phyloP scores from a whole-genome alignment of 2,329 filamentous ascomycete genomes.

The Ceratocystiopsis minuta region DNA sequence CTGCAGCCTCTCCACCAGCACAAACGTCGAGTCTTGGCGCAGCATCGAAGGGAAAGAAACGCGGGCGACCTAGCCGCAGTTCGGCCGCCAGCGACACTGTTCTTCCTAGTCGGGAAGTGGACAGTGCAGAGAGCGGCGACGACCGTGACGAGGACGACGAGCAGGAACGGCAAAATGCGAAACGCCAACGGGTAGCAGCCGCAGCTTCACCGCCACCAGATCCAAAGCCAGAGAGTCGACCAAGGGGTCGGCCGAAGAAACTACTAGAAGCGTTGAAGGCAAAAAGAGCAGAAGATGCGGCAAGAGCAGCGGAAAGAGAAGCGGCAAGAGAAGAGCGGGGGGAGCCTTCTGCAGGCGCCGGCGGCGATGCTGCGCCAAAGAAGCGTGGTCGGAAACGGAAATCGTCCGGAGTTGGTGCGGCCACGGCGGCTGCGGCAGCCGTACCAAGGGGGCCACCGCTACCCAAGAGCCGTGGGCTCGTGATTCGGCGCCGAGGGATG shows the following conservation, averaged over 20 bases:
- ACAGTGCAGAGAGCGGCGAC: not conserved
- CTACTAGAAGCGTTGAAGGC: too few species aligned
- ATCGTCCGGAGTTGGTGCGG: constrained; percentile 24
- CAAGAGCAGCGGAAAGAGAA: too few species aligned
- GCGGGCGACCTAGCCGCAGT: too few species aligned
- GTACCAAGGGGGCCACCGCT: constrained; percentile 37
- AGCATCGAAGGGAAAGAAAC: not conserved
- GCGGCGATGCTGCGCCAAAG: constrained; percentile 1
- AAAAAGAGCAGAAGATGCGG: not conserved
- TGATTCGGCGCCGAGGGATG: constrained; percentile 28
- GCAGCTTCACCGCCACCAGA: constrained; percentile 2
- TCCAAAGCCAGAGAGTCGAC: constrained; percentile 3
- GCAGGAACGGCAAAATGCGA: constrained; percentile 9
- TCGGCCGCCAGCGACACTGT: too few species aligned
- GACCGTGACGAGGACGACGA: constrained; percentile 16
- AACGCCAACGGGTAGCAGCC: constrained; percentile 4
- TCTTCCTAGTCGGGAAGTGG: too few species aligned
- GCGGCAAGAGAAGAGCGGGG: too few species aligned
- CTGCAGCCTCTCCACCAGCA: not conserved
- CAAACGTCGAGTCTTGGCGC: not conserved
- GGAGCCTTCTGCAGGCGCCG: not conserved
- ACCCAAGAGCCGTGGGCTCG: constrained; percentile 34
- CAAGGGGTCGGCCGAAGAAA: constrained; percentile 9
- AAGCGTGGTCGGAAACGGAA: constrained; percentile 14
- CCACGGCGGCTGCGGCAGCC: constrained; percentile 25